These are phyloP conservation scores for Talaromyces islandicus DNA, from an alignment of 2,329 filamentous ascomycete genomes.

Conservation along the genomic window DNA sequence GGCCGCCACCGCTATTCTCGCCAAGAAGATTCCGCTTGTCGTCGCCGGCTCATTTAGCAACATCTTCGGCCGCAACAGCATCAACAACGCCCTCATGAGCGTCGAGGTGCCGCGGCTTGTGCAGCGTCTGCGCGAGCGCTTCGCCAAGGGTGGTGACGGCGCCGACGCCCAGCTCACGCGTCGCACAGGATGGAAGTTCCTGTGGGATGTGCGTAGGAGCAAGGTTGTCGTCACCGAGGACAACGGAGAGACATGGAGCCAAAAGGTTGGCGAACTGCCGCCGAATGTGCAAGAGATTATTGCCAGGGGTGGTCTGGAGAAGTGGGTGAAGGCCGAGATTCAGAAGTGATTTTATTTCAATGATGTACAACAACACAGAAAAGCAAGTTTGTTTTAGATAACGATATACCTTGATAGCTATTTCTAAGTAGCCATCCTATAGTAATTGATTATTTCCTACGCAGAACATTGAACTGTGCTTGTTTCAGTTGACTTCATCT, in stretches of 20 bases:
- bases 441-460: neutral
- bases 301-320: constrained; percentile 69
- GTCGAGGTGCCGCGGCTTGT: constrained; percentile 34
- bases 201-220: constrained; percentile 72
- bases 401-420: neutral
- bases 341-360: neutral
- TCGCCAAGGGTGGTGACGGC: constrained; percentile 17
- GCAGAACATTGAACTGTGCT: neutral
- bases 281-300: constrained; percentile 85
- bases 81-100: constrained; percentile 38
- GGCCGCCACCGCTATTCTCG: constrained; percentile 79
- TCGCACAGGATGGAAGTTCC: constrained; percentile 75
- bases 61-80: constrained; percentile 14
- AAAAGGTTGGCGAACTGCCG: constrained; percentile 77
- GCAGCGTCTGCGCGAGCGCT: constrained; percentile 28
- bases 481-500: neutral
- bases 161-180: constrained; percentile 47
- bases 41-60: neutral
- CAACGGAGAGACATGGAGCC: constrained; percentile 62
- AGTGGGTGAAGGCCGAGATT: constrained; percentile 73
- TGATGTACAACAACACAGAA: neutral
- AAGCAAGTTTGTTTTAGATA: neutral
- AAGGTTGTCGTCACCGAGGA: constrained; percentile 66
- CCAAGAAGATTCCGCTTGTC: constrained; percentile 63
- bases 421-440: neutral